Conservation (phyloP, 2,329 filamentous ascomycete genomes). For the Dactylellina haptotyla region DNA sequence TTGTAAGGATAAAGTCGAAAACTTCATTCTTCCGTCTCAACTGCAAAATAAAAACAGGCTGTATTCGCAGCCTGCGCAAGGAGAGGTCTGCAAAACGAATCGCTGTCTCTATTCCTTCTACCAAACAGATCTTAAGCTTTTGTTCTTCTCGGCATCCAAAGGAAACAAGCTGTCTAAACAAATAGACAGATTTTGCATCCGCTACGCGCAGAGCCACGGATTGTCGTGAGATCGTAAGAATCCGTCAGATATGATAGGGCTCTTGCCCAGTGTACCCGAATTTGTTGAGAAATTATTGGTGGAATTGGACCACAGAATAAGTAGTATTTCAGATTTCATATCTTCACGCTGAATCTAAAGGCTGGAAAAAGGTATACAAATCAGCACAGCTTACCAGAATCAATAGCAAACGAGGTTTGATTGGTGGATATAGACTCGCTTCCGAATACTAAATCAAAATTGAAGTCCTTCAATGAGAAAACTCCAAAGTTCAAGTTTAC, state of each 20-base stretch:
- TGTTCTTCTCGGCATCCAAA: conserved; percentile 24
- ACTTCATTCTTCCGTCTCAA: too few relatives aligned
- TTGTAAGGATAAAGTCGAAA: too few relatives aligned
- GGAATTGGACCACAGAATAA: conserved; percentile 14
- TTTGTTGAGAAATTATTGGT: conserved; percentile 22
- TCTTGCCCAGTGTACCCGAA: conserved; percentile 13
- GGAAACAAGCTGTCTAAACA: conserved; percentile 5
- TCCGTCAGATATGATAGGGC: conserved; percentile 25
- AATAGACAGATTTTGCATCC: conserved; percentile 15
- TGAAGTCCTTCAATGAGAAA: too few relatives aligned
- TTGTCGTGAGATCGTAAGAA: not conserved
- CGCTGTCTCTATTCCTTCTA: not conserved
- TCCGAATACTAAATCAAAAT: too few relatives aligned
- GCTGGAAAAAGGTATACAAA: too few relatives aligned
- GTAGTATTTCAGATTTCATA: not conserved
- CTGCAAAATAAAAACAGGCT: too few relatives aligned
- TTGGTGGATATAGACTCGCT: too few relatives aligned
- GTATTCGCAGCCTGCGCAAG: too few relatives aligned
- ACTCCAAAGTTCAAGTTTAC: too few relatives aligned
- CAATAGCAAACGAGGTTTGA: too few relatives aligned
- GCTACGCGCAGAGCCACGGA: conserved; percentile 18
- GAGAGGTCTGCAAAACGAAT: not conserved
- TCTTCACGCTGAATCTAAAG: not conserved
- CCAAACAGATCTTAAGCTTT: conserved; percentile 5
- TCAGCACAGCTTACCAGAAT: too few relatives aligned